Percentiles rank a stretch among this genome's conserved stretches.
These are phyloP conservation scores for Candida ortonii DNA, from an alignment of 805 yeast species.

Conservation along the genomic window DNA sequence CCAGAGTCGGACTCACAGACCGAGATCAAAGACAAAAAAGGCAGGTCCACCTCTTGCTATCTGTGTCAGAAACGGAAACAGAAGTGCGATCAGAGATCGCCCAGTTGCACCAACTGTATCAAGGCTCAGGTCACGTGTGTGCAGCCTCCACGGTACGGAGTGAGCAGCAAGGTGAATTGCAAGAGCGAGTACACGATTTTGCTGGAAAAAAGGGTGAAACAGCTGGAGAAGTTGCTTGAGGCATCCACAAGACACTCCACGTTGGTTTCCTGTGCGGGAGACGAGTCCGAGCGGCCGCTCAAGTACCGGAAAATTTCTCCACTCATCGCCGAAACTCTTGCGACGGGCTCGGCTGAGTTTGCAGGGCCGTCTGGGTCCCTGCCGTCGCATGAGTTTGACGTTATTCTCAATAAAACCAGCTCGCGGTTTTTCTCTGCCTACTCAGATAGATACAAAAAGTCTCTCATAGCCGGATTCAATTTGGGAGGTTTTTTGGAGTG, in stretches of 20 bases:
- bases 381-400: slow-evolving; percentile 21
- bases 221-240: slow-evolving; percentile 47
- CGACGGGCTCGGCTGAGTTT: not conserved
- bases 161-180: slow-evolving; percentile 34
- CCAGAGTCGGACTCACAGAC: slow-evolving; percentile 1
- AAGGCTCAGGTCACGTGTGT: slow-evolving; percentile 61
- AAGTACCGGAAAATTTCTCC: slow-evolving; percentile 31
- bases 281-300: slow-evolving; percentile 14
- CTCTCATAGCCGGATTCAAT: slow-evolving; percentile 43
- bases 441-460: slow-evolving; percentile 13
- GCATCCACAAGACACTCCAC: slow-evolving; percentile 11
- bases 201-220: slow-evolving; percentile 53
- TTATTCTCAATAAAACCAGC: slow-evolving; percentile 19
- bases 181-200: slow-evolving; percentile 58
- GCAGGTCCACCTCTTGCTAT: slow-evolving; percentile 55
- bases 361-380: slow-evolving; percentile 3
- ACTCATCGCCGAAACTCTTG: too few species aligned
- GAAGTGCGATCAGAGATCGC: slow-evolving; percentile 63
- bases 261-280: slow-evolving; percentile 1
- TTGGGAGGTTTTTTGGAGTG: slow-evolving; percentile 42
- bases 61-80: slow-evolving; percentile 58
- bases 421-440: slow-evolving; percentile 21
- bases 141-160: slow-evolving; percentile 59
- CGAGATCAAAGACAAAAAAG: slow-evolving; percentile 41
- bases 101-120: slow-evolving; percentile 64